Base-by-base conservation (phyloP, 2,329 filamentous ascomycete species). In the Fusarium tupiense region DNA sequence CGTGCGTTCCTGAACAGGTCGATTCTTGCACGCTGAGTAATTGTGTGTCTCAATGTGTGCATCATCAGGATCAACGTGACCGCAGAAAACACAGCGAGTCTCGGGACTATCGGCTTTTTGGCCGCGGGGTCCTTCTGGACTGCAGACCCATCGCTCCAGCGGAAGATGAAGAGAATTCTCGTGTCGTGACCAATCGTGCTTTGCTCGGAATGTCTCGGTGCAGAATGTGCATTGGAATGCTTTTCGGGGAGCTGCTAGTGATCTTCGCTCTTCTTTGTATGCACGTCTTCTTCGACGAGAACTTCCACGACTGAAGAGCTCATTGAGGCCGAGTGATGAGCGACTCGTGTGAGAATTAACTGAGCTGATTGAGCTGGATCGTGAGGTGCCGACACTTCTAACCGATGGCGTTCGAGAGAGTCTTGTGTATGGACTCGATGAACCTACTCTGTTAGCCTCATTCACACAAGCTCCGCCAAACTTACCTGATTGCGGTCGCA, bases 181-280 rank as follows among this genome's bases (percentile, higher is more conserved):
- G 66, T 89, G 87, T 14, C 88, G 80, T 52, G 84, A 83, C 84
- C 84, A 86, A 53, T 85, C 84, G 61, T 85, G 83, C 17, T 85
- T 85, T 3, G 83, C 84, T 46, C 82, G 83, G 67, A 86, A 86
- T 1, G 82, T 83, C 60, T 86, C 84, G 0, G 84, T 85, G 59
- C 84, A 86, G 69, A 86, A 86, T 6, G 84, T 86, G 65, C 84
- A 86, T 61, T 86, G 84, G n/a, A 81, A 83, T 4, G 72, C 73
- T 19, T 78, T 78, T 3, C 71, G 59, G 2, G 72, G 56, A 41
- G 74, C 61, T 4, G 64, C 63, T 0, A 72, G n/a, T 0, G 74
- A 70, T 31, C 72, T n/a, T 29, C 64, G 37, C 1, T 73, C 72
- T n/a, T 73, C 74, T 38, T 72, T 76, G 9, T 73, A 75, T 1